Evolutionary conservation across 1,284 basidiomycete species (phyloP), one percentile per base, ranked within the genome.

Genomic region (Ustilago bromivora): DNA sequence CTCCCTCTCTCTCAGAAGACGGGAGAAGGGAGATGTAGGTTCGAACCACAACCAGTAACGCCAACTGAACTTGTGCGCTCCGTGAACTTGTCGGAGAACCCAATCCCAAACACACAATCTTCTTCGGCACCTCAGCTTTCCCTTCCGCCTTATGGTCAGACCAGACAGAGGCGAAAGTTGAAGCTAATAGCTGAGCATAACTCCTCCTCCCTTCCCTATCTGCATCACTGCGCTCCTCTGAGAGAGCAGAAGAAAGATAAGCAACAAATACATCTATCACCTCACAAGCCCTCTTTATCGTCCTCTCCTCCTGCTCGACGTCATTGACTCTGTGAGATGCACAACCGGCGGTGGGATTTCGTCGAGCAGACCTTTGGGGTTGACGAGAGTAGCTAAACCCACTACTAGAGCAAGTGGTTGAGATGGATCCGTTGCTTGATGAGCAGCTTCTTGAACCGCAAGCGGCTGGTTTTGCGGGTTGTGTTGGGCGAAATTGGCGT

Each of bases 21-120:
- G 23, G 23, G 23, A 28, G 23, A 28, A 28, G 23, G 3, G 23
- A 46, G 10, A 71, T 17, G 19, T 43, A 66, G 0, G 5, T 17
- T 0, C 64, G 71, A 8, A 78, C 2, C 2, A 60, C 57, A 17
- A 78, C 9, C n/a, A 78, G 31, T 7, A 78, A 38, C 4, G 71
- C 76, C 0, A 78, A 52, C 38, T 78, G 76, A 7, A 78, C 59
- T 43, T 78, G 76, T 4, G 76, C 71, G 13, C 58, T 54, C 2
- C 66, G 52, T 0, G 63, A 70, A 0, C 36, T 55, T 1, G 54
- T 52, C 0, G 66, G 70, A 2, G 70, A 64, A 2, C 75, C 75
- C 2, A 77, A 19, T 4, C 75, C 75, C 2, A 77, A 32, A 23
- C 70, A 72, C 0, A 77, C 55, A 23, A 78, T 78, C 4, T 47